Base-by-base conservation (phyloP, 1,284 basidiomycete genomes). In the Hymenochaete sp. region DNA sequence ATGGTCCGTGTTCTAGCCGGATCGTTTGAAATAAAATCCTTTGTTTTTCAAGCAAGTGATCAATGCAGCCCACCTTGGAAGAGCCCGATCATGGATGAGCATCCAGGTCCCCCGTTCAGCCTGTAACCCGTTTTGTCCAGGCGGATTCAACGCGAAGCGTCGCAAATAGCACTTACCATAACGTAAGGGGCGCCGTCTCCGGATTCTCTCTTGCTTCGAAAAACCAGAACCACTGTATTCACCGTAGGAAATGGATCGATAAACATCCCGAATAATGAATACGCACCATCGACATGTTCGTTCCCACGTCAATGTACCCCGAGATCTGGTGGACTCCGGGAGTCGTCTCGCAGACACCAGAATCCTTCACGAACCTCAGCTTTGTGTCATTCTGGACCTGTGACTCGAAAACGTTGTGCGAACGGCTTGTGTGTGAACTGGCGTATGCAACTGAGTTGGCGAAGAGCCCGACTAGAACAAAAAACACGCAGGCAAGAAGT, bases 321-420 rank as follows among this genome's bases (percentile, higher is more conserved):
- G 81, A 82, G 50, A 77, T 71, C 57, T 82, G 80, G 35, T 69
- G 65, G 7, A 85, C 81, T 0, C 73, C 75, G 1, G 78, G 72
- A 0, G 79, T 81, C 4, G 75, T 82, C 61, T 87, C 83, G 56
- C 83, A 87, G 4, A 84, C 70, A 0, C 82, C 81, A 4, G 79
- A 82, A 53, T 84, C 69, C 19, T 67, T 62, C 4, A 82, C 69
- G 55, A 72, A 79, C 11, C 75, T 70, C 9, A 82, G 55, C 32
- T 53, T 59, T 1, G 59, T 49, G 31, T 61, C 56, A 6, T 38
- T 32, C 36, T 48, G 22, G 14, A 28, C 31, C 6, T 22, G 21
- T 6, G 54, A 55, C 16, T 41, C 8, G 43, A 52, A 55, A n/a
- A n/a, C n/a, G n/a, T n/a, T n/a, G n/a, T n/a, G n/a, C n/a, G n/a